Base-by-base conservation (phyloP, 2,329 filamentous ascomycete genomes). In the Fusarium sp. region DNA sequence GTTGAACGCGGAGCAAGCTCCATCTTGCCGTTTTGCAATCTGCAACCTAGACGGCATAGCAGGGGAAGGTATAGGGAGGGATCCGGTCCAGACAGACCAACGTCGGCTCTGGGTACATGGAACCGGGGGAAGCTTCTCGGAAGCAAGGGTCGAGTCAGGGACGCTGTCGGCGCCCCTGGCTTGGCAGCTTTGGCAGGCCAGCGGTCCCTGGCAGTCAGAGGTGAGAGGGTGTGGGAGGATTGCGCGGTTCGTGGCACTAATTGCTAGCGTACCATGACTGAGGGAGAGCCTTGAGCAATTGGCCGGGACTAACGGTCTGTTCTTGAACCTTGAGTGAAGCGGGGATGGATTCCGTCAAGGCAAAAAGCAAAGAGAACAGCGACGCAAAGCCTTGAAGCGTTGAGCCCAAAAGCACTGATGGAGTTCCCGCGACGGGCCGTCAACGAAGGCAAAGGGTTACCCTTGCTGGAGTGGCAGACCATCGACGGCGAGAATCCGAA, bases 121-220 rank as follows among this genome's bases (percentile, higher is more conserved):
- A 45, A 66, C 68, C 66, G 59, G 66, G 73, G 71, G 63, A 57
- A 52, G 63, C 62, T 72, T 66, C 57, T 63, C 68, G 68, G 69
- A 68, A 64, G 56, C 76, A 75, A 67, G 73, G 76, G 56, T 58
- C 27, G 36, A 64, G 56, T 20, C 73, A 76, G 65, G 71, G 71
- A 65, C 65, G 14, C 56, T 54, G 42, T 56, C 25, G 45, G 27
- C 52, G 60, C 45, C 58, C 74, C 66, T 69, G 65, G 60, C 57
- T 56, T 74, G 69, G 69, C 65, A 69, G 60, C 60, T 74, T 31
- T 74, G 65, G 68, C 61, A 71, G 50, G 72, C 65, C 66, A 54
- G 58, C 45, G 45, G 60, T 65, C 71, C 76, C 69, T 75, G 56
- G 63, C 63, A 68, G 59, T 65, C 54, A 63, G 20, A 57, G 45